Conservation (phyloP, 2,329 filamentous ascomycete species). For the Fusarium tanahbumbuense region DNA sequence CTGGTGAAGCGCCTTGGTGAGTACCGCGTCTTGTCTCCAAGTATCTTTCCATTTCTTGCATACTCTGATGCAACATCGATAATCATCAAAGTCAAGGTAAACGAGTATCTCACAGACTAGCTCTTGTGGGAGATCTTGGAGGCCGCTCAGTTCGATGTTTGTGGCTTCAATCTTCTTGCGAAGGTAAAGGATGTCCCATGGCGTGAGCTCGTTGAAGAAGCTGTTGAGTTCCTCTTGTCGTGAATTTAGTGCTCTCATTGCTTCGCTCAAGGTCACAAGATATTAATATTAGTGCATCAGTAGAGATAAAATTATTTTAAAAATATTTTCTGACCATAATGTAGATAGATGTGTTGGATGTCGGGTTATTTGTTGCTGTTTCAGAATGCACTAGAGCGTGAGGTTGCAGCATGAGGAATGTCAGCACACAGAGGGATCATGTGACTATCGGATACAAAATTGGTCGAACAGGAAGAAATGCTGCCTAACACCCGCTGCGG, state of each 20-base stretch:
- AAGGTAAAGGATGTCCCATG: slow-evolving; percentile 47
- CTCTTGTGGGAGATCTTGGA: slow-evolving; percentile 47
- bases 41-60: slow-evolving; percentile 43
- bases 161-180: slow-evolving; percentile 31
- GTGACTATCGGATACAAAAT: background rate
- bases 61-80: slow-evolving; percentile 43
- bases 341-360: too few relatives aligned
- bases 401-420: background rate
- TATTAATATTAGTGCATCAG: background rate
- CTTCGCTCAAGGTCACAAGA: background rate
- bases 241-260: background rate
- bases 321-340: background rate
- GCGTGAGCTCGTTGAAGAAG: slow-evolving; percentile 42
- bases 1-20: slow-evolving; percentile 32
- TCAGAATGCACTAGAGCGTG: background rate
- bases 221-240: slow-evolving; percentile 38
- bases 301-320: background rate
- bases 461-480: background rate
- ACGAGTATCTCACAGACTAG: slow-evolving; percentile 42
- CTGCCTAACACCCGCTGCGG: background rate
- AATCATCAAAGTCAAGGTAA: slow-evolving; percentile 43
- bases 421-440: background rate
- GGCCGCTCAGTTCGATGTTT: slow-evolving; percentile 35
- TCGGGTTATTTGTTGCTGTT: background rate
- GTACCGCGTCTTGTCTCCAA: slow-evolving; percentile 44